A percentile compares a stretch with the other conserved stretches of the same genome.
Evolutionary conservation across 805 yeast species (phyloP).

Genomic region (Saccharomycopsis sp.): DNA sequence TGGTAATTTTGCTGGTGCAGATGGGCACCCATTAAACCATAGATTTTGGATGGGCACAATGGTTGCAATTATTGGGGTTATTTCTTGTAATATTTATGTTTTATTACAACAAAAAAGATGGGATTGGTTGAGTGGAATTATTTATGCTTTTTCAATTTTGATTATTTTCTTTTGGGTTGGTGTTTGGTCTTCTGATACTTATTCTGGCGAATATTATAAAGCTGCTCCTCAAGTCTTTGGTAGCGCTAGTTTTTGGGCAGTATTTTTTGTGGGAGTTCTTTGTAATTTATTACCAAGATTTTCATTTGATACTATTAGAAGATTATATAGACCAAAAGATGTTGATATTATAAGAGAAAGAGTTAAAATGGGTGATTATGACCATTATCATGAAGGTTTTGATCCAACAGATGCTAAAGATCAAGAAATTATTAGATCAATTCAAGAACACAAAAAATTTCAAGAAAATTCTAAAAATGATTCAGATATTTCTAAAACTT

Average conservation of each 20-base stretch:
- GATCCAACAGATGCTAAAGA: constrained; percentile 54
- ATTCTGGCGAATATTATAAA: constrained; percentile 52
- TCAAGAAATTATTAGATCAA: constrained; percentile 38
- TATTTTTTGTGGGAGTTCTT: constrained; percentile 49
- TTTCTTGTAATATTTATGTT: constrained; percentile 58
- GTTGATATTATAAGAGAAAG: constrained; percentile 68
- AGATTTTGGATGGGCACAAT: constrained; percentile 62
- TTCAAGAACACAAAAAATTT: too few species aligned
- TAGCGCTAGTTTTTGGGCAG: constrained; percentile 56
- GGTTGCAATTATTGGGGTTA: constrained; percentile 56
- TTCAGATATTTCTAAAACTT: too few species aligned
- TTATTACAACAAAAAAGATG: constrained; percentile 63
- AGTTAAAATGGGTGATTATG: constrained; percentile 55
- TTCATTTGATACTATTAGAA: constrained; percentile 43
- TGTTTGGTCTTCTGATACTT: constrained; percentile 51
- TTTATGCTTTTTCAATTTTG: constrained; percentile 47
- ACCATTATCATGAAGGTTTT: constrained; percentile 52
- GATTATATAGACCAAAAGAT: constrained; percentile 50
- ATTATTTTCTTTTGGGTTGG: constrained; percentile 71
- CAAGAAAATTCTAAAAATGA: too few species aligned
- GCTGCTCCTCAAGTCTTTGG: constrained; percentile 59
- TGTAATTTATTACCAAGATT: constrained; percentile 62
- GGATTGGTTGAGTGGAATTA: constrained; percentile 63
- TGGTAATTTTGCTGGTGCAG: constrained; percentile 34
- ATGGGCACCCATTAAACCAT: constrained; percentile 56